Base-by-base conservation (phyloP, 441 rosid genomes). In the Eruca vesicaria region DNA sequence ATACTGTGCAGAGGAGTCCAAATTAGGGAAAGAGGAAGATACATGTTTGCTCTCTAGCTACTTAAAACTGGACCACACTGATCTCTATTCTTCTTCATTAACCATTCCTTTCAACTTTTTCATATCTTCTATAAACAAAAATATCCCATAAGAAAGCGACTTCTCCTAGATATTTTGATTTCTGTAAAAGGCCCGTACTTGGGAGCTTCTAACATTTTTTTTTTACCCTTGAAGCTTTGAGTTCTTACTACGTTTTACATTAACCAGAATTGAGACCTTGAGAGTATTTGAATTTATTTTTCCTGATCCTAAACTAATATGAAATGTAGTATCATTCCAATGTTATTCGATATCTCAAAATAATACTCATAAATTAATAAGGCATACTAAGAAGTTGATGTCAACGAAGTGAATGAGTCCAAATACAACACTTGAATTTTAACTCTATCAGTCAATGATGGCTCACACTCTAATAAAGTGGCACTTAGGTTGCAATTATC, bases 21-120 rank as follows among this genome's bases (percentile, higher is more conserved):
- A 69, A 76, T 62, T 31, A 53, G 73, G 15, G 73, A 62, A 68
- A 28, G 64, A 75, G 29, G 79, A 75, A n/a, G n/a, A n/a, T 50
- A 75, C 69, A 75, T 68, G 57, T 19, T 68, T 75, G 64, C 65
- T 75, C 74, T 68, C 63, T n/a, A n/a, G n/a, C n/a, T 75, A 75
- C 69, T 20, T 57, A 23, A 75, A 67, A 52, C 10, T 75, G 79
- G 79, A 62, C 79, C 79, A 69, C 71, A 69, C 73, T 16, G 16
- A 60, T 68, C 55, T 68, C 41, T 60, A 3, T 66, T 75, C 78
- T 68, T 59, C 73, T 50, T 61, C 62, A 33, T 48, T 32, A 9
- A 35, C 61, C 67, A 35, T 35, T 35, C 41, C 41, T 66, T 66
- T 67, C 29, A 3, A 10, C 4, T 5, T 52, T 32, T 60, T 6